phyloP scores from a whole-genome alignment of 768 basidiomycete species.

The Basidioascus undulatus region DNA sequence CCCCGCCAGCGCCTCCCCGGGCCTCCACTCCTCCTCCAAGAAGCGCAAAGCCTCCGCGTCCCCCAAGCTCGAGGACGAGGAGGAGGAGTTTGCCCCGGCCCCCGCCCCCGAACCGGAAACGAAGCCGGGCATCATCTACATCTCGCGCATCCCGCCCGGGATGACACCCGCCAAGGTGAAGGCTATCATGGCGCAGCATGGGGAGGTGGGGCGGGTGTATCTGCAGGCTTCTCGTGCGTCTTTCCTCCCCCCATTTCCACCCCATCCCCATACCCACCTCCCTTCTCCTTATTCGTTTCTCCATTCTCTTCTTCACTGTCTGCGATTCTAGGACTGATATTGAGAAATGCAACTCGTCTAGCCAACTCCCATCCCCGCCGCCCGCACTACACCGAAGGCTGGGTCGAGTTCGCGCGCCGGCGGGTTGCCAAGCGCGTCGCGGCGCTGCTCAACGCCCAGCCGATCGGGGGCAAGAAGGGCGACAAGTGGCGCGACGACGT shows the following conservation, averaged over 20 bases:
- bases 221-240: conserved; percentile 32
- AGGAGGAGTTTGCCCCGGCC: too few species aligned
- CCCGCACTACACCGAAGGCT: conserved; percentile 85
- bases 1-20: too few species aligned
- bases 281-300: not conserved
- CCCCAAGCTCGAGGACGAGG: too few species aligned
- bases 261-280: not conserved
- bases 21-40: too few species aligned
- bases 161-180: conserved; percentile 94
- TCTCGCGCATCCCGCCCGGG: conserved; percentile 86
- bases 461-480: conserved; percentile 82
- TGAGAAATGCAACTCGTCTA: conserved; percentile 1
- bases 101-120: too few species aligned
- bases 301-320: not conserved
- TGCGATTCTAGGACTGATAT: not conserved
- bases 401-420: conserved; percentile 96
- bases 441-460: conserved; percentile 83
- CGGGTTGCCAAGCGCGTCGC: conserved; percentile 69
- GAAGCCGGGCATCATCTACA: conserved; percentile 60
- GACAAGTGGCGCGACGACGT: conserved; percentile 84
- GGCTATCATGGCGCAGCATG: conserved; percentile 71
- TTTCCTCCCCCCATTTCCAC: conserved; percentile 22
- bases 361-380: too few species aligned
- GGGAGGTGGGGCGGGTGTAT: conserved; percentile 78
- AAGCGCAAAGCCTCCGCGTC: too few species aligned